Conservation (phyloP, 139 green algal species). For the Mychonastes homosphaera region DNA sequence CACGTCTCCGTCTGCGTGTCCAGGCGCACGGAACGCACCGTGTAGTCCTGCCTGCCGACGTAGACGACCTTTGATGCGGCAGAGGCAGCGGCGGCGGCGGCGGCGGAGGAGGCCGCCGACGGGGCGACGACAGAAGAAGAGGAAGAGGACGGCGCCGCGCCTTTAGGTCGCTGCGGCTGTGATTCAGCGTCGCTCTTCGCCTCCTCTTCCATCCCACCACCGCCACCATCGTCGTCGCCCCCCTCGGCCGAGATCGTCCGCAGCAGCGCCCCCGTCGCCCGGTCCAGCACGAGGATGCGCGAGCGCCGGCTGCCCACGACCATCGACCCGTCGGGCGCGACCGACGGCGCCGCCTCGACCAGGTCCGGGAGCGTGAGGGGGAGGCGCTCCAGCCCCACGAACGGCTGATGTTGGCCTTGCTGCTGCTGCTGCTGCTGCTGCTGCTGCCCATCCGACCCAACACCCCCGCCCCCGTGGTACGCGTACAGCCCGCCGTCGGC, state of each 20-base stretch:
- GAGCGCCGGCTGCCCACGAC: conserved; percentile 63
- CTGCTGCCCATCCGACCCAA: not conserved
- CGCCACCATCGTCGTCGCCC: not conserved
- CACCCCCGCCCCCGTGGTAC: conserved; percentile 25
- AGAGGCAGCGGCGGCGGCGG: not conserved
- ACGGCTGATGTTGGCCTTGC: not conserved
- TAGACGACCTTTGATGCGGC: conserved; percentile 26
- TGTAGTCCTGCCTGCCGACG: conserved; percentile 61
- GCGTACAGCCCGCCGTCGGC: conserved; percentile 79
- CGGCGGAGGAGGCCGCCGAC: not conserved
- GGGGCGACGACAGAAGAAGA: not conserved
- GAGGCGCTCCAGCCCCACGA: conserved; percentile 44
- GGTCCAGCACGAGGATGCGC: conserved; percentile 70
- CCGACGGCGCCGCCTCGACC: conserved; percentile 63
- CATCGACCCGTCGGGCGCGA: conserved; percentile 68
- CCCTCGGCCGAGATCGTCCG: conserved; percentile 1
- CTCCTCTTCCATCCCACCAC: not conserved
- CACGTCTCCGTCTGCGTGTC: conserved; percentile 28
- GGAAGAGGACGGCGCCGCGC: not conserved
- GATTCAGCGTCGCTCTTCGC: not conserved
- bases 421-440: not conserved
- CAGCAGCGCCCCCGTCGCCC: conserved; percentile 43
- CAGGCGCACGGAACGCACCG: conserved; percentile 50
- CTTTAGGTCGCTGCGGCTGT: no score
- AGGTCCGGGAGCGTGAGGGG: conserved; percentile 72